These are phyloP conservation scores for Schizochytrium sp. DNA, from an alignment of 108 stramenopile species.

Conservation along the genomic window DNA sequence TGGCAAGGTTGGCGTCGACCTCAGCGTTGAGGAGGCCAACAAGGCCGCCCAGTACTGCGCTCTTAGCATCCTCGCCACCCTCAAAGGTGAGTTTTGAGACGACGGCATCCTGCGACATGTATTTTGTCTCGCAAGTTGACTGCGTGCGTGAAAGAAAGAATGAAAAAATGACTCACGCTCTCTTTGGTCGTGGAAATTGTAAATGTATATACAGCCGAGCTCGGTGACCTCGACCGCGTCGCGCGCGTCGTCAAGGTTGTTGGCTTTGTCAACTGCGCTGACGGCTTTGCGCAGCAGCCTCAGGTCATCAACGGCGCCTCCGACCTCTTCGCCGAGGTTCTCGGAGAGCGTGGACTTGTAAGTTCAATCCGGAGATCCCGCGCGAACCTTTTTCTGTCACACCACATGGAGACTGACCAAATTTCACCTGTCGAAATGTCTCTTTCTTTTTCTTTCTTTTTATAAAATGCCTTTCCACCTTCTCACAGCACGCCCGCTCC, in stretches of 20 bases:
- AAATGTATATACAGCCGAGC: not conserved
- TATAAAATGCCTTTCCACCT: not conserved
- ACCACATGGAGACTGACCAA: too few relatives aligned
- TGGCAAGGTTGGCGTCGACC: constrained; percentile 64
- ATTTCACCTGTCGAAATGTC: not conserved
- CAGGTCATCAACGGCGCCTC: constrained; percentile 62
- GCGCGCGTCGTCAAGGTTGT: constrained; percentile 49
- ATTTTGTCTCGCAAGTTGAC: not conserved
- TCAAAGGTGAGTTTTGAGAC: constrained; percentile 52
- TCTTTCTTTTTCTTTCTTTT: not conserved
- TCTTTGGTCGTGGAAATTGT: not conserved
- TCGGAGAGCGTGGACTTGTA: constrained; percentile 53
- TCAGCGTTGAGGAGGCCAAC: constrained; percentile 66
- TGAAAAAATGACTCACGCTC: not conserved
- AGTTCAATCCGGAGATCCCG: not conserved
- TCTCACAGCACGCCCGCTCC: constrained; percentile 37
- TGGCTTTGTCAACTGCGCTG: constrained; percentile 62
- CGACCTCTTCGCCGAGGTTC: constrained; percentile 54
- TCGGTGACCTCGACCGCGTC: constrained; percentile 56
- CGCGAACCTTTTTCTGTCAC: not conserved
- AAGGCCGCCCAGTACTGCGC: constrained; percentile 70
- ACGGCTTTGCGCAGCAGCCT: constrained; percentile 56
- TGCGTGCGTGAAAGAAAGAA: not conserved
- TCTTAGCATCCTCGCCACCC: constrained; percentile 69
- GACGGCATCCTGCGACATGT: not conserved